phyloP scores from a whole-genome alignment of 257 asterid genomes.

The Knoxia roxburghii region DNA sequence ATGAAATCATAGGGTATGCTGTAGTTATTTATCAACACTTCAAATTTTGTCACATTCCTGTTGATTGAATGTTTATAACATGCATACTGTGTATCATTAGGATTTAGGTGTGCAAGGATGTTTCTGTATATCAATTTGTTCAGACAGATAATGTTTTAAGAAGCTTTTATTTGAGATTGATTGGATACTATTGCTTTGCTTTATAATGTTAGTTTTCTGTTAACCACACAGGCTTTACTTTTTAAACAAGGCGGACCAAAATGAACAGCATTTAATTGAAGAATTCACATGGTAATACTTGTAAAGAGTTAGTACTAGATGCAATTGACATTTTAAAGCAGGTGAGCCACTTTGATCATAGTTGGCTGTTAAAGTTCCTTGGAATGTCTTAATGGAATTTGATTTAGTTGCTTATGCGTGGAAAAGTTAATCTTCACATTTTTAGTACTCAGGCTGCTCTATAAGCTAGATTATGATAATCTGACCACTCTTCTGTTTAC shows the following conservation, averaged over 20 bases:
- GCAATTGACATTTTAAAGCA: background rate
- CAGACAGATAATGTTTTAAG: too few species aligned
- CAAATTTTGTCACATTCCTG: background rate
- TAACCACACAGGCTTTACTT: background rate
- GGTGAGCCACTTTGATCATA: background rate
- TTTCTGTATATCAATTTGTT: background rate
- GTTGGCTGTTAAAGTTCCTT: background rate
- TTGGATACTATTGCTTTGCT: background rate
- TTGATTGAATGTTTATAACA: background rate
- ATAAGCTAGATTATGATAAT: background rate
- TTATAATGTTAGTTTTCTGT: background rate
- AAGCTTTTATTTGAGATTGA: background rate
- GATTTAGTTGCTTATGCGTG: background rate
- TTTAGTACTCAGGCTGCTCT: background rate
- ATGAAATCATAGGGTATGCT: constrained; percentile 82
- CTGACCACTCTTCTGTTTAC: background rate
- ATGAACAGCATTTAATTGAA: background rate
- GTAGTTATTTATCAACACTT: background rate
- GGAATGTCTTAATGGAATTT: background rate
- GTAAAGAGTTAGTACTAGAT: background rate
- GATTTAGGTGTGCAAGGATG: background rate
- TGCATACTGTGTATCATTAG: too few species aligned
- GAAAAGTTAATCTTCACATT: background rate
- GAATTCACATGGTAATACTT: background rate
- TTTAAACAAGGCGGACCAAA: background rate